Evolutionary conservation across 2,329 filamentous ascomycete genomes (phyloP).

Genomic region (Exophiala sideris): DNA sequence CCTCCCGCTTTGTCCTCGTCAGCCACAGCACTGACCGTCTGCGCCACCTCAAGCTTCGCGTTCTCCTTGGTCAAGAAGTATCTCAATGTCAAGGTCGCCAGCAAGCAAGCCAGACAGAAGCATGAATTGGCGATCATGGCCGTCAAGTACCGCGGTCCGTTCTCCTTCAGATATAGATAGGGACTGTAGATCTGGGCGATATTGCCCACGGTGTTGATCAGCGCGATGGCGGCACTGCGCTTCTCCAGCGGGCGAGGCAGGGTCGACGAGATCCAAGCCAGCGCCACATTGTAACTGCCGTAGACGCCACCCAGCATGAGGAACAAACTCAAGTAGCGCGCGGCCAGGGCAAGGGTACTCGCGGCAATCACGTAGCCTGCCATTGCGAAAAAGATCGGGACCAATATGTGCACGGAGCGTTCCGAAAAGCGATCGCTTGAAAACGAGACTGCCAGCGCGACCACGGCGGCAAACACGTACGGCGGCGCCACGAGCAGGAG

Average conservation of each 20-base stretch:
- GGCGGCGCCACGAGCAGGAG: constrained; percentile 53
- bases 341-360: constrained; percentile 49
- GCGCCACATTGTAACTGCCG: constrained; percentile 51
- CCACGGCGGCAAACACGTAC: constrained; percentile 54
- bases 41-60: background rate
- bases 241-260: constrained; percentile 54
- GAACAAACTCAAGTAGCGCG: constrained; percentile 56
- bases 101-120: background rate
- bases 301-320: constrained; percentile 36
- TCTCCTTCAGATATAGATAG: constrained; percentile 43
- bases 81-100: background rate
- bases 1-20: background rate
- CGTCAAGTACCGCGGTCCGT: background rate
- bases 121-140: background rate
- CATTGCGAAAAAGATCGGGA: constrained; percentile 52
- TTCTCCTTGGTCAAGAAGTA: background rate
- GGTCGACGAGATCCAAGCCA: constrained; percentile 51
- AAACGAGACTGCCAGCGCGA: constrained; percentile 44
- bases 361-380: constrained; percentile 55
- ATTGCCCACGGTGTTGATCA: constrained; percentile 56
- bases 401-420: constrained; percentile 52
- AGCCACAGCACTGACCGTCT: background rate
- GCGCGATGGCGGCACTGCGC: constrained; percentile 53
- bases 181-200: constrained; percentile 52
- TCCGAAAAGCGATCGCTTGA: constrained; percentile 45